Conservation (phyloP, 257 asterid species). For the Gardenia jasminoides region DNA sequence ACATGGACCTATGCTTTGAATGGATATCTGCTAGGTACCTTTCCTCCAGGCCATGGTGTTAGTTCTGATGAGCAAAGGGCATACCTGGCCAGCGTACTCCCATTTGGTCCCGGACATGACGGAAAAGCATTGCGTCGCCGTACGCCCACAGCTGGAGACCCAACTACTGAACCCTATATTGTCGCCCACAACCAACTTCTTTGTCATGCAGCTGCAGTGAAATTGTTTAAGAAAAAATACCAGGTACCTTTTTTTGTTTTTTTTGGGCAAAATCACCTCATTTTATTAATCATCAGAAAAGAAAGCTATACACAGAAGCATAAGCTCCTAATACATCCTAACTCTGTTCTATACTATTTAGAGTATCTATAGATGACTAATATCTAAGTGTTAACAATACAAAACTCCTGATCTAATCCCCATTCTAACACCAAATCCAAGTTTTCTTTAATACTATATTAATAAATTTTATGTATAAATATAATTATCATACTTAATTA, state of each 20-base stretch:
- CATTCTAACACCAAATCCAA: no score
- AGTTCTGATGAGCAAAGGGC: neutral
- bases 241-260: neutral
- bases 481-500: no score
- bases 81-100: neutral
- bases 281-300: no score
- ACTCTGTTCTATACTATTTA: no score
- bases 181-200: constrained; percentile 1
- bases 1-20: neutral
- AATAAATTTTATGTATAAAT: no score
- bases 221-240: neutral
- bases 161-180: neutral
- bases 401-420: no score
- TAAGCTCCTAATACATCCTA: no score
- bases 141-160: neutral
- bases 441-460: no score
- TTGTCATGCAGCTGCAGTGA: neutral
- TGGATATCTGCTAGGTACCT: neutral
- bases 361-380: no score
- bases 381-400: no score
- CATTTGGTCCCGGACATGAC: neutral
- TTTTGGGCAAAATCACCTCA: no score
- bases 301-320: no score
- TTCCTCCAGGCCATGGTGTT: neutral
- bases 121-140: neutral